phyloP scores from a whole-genome alignment of 169 alveolate genomes.

The Toxoplasma gondii region DNA sequence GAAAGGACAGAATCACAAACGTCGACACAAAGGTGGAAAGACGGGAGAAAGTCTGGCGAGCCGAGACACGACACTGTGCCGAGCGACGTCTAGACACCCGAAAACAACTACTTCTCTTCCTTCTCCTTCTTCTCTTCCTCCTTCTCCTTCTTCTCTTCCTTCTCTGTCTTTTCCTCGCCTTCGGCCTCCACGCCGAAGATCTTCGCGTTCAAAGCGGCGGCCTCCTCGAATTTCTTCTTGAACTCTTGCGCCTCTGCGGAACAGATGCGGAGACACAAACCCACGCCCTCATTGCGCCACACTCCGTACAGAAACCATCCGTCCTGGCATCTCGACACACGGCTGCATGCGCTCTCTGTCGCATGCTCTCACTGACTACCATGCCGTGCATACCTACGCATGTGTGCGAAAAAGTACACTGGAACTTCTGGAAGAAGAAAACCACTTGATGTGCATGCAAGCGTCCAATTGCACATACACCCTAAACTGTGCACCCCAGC shows the following conservation, averaged over 20 bases:
- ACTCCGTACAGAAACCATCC: background rate
- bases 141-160: slow-evolving; percentile 10
- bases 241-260: slow-evolving; percentile 83
- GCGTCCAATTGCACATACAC: background rate
- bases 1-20: background rate
- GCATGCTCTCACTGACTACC: too few relatives aligned
- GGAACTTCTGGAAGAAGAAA: too few relatives aligned
- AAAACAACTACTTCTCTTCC: background rate
- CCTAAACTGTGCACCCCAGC: too few relatives aligned
- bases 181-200: slow-evolving; percentile 74
- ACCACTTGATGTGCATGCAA: background rate
- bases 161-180: background rate
- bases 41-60: too few relatives aligned
- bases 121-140: background rate
- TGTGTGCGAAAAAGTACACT: too few relatives aligned
- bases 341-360: too few relatives aligned
- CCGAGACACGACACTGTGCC: too few relatives aligned
- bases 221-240: slow-evolving; percentile 90
- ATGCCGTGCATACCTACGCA: too few relatives aligned
- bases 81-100: too few relatives aligned
- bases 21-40: too few relatives aligned
- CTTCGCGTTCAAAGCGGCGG: slow-evolving; percentile 84
- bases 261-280: background rate
- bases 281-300: background rate
- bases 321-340: too few relatives aligned